Conservation (phyloP, 2,329 filamentous ascomycete genomes). For the Colletotrichum godetiae region DNA sequence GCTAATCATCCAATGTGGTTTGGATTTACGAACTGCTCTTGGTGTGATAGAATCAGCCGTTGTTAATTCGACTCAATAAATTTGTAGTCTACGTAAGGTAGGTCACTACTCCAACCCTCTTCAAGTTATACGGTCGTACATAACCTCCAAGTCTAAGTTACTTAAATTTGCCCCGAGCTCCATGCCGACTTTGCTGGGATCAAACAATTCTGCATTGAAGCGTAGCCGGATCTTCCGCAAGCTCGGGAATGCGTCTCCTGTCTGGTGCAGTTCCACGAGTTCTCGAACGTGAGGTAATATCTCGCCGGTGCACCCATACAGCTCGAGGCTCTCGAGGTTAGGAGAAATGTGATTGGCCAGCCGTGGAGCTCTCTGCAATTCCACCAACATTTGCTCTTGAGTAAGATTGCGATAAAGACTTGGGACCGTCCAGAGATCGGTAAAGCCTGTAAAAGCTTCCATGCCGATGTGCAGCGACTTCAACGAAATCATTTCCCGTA, state of each 20-base stretch:
- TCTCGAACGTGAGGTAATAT: neutral
- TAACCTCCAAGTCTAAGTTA: neutral
- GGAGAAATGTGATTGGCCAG: neutral
- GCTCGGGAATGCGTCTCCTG: neutral
- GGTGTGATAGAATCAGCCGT: too few relatives aligned
- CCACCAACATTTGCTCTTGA: neutral
- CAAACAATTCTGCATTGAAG: neutral
- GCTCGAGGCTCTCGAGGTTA: neutral
- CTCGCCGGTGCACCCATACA: neutral
- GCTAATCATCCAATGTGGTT: too few relatives aligned
- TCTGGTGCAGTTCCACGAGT: neutral
- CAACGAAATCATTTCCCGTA: neutral
- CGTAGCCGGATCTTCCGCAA: neutral
- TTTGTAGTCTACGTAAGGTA: too few relatives aligned
- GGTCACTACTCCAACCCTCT: neutral
- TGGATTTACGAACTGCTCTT: too few relatives aligned
- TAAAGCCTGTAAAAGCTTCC: constrained; percentile 8
- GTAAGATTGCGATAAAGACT: neutral
- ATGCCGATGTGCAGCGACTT: constrained; percentile 4
- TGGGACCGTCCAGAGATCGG: neutral
- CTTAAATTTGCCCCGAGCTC: neutral
- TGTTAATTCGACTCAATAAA: too few relatives aligned
- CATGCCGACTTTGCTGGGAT: neutral
- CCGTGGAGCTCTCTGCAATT: neutral
- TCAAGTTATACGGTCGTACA: neutral